Evolutionary conservation across 2,329 filamentous ascomycete species (phyloP), one percentile per base, ranked within the genome.

Genomic region (Akanthomyces uredinophilus): DNA sequence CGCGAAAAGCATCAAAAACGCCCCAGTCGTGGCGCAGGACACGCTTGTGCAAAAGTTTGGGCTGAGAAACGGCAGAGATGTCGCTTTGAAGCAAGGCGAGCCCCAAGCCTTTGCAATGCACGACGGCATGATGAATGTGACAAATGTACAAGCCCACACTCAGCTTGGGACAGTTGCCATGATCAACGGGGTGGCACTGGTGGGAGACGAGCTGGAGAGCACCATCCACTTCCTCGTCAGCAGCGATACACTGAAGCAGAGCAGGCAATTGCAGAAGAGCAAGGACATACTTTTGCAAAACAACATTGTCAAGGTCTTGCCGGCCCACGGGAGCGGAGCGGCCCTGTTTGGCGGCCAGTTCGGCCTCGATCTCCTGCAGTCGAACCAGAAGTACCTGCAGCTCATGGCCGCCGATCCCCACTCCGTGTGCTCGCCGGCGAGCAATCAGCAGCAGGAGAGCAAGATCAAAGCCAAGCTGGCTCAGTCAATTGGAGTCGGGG

Each of bases 221-320:
- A 57, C 54, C 14, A 4, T 57, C 43, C 47, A 57, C 29, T 57
- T 57, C 22, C 54, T 57, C 8, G 54, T 57, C 44, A 57, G 54
- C 54, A 46, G 54, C 1, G 39, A 57, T 13, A 57, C 54, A 5
- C 54, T 37, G 54, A 5, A 5, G 20, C 54, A 57, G 54, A 47
- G 16, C n/a, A 37, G 13, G 5, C 43, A 49, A 14, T 6, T 57
- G 54, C 43, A 47, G 54, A 27, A 10, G 2, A 57, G 54, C 32
- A 14, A 57, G 13, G 32, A 37, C 29, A 57, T 57, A 3, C 41
- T 57, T 1, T 43, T 14, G 43, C 13, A 57, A n/a, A 57, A 57
- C 5, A 37, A 37, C 43, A 57, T 57, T 27, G n/a, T 22, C 14
- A 47, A 18, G 14, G 54, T 57, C n/a, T 37, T 57, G 43, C 54